Conservation (phyloP, 1,139 yeast species). For the Meyerozyma carpophila region DNA sequence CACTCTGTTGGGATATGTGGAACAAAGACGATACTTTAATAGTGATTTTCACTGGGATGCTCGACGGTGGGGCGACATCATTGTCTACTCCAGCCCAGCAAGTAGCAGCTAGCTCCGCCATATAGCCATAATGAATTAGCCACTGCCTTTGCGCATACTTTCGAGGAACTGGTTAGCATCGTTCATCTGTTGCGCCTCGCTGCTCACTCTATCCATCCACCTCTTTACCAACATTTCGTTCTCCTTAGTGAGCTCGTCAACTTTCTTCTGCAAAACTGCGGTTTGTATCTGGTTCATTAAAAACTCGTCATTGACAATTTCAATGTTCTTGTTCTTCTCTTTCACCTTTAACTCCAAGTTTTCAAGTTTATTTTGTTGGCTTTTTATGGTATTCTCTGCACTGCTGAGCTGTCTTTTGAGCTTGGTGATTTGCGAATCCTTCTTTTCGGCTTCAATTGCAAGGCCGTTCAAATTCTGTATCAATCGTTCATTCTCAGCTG, state of each 20-base stretch:
- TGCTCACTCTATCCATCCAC: slow-evolving; percentile 55
- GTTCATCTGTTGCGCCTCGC: slow-evolving; percentile 58
- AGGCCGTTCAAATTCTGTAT: slow-evolving; percentile 20
- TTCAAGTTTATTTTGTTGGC: slow-evolving; percentile 25
- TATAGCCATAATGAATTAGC: background rate
- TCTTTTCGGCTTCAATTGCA: slow-evolving; percentile 19
- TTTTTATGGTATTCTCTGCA: slow-evolving; percentile 17
- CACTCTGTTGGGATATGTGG: slow-evolving; percentile 32
- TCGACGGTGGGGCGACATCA: slow-evolving; percentile 72
- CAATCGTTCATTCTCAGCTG: slow-evolving; percentile 12
- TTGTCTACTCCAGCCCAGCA: slow-evolving; percentile 38
- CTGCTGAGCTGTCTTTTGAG: slow-evolving; percentile 9
- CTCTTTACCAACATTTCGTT: slow-evolving; percentile 50
- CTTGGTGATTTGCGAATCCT: slow-evolving; percentile 10
- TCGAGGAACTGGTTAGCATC: slow-evolving; percentile 44
- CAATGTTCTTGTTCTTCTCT: slow-evolving; percentile 54
- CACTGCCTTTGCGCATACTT: slow-evolving; percentile 5
- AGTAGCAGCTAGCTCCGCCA: background rate
- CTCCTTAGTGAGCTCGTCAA: slow-evolving; percentile 38
- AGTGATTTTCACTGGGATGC: slow-evolving; percentile 83
- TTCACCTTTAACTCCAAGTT: slow-evolving; percentile 40
- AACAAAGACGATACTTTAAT: slow-evolving; percentile 61
- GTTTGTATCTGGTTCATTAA: slow-evolving; percentile 66
- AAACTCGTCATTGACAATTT: slow-evolving; percentile 64
- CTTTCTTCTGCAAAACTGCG: slow-evolving; percentile 49